phyloP scores from a whole-genome alignment of 2,329 filamentous ascomycete genomes.

The Exutisphaerella laricina region DNA sequence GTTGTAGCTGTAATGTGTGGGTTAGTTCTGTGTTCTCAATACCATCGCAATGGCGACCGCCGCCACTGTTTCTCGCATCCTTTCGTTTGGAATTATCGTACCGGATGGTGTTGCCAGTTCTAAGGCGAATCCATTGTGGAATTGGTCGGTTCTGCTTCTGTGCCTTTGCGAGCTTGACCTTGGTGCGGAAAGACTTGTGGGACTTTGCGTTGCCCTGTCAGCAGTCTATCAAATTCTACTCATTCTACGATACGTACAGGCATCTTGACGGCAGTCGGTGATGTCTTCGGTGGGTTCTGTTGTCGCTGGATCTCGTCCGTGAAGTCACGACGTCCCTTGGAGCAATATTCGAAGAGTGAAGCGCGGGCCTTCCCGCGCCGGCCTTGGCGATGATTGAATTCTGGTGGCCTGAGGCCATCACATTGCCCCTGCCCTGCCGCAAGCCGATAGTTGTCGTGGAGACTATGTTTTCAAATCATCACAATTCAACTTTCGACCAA shows the following conservation, averaged over 20 bases:
- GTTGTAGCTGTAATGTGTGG: constrained; percentile 71
- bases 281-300: constrained; percentile 16
- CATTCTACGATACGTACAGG: constrained; percentile 26
- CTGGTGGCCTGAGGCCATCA: no score
- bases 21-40: constrained; percentile 4
- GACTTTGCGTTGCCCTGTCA: constrained; percentile 53
- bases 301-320: constrained; percentile 1
- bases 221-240: constrained; percentile 3
- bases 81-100: constrained; percentile 50
- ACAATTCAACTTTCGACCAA: neutral
- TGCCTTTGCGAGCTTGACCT: constrained; percentile 99
- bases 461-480: no score
- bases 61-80: neutral
- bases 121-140: constrained; percentile 98
- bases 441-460: no score
- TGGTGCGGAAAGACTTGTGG: constrained; percentile 99
- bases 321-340: neutral
- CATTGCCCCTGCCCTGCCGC: constrained; percentile 1
- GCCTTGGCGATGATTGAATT: constrained; percentile 3
- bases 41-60: constrained; percentile 1
- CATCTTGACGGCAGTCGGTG: constrained; percentile 29
- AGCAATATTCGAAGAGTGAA: neutral
- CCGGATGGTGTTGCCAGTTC: constrained; percentile 99
- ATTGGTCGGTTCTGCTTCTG: constrained; percentile 99
- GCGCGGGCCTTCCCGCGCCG: neutral